Conservation (phyloP, 768 basidiomycete species). For the Mycena leptocephala region DNA sequence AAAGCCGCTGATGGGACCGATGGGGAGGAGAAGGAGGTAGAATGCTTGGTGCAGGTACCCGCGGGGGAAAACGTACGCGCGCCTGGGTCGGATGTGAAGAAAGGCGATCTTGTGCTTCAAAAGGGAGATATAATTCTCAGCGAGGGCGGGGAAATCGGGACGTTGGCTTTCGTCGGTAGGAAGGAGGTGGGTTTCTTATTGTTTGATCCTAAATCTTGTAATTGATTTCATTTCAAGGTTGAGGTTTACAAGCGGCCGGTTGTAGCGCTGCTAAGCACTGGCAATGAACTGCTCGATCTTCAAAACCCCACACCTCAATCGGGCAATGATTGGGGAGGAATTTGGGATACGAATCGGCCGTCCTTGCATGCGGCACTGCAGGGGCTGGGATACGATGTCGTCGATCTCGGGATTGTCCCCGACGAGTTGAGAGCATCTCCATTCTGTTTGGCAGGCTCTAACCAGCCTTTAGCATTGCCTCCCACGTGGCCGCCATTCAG, state of each 20-base stretch:
- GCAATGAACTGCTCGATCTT: conserved; percentile 85
- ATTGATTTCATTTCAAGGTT: conserved; percentile 63
- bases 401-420: conserved; percentile 86
- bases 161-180: conserved; percentile 84
- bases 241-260: conserved; percentile 80
- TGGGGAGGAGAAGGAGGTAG: conserved; percentile 81
- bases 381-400: conserved; percentile 81
- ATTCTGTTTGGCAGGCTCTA: too few relatives aligned
- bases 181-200: conserved; percentile 67
- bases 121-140: conserved; percentile 74
- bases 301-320: conserved; percentile 56
- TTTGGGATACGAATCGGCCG: conserved; percentile 92
- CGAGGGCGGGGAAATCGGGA: conserved; percentile 88
- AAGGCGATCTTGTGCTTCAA: conserved; percentile 78
- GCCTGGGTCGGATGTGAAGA: conserved; percentile 81
- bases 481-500: conserved; percentile 72
- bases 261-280: conserved; percentile 89
- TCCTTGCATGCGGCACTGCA: conserved; percentile 80
- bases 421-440: conserved; percentile 70
- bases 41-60: conserved; percentile 75
- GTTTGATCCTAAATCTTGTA: background rate
- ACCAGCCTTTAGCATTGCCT: conserved; percentile 60
- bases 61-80: conserved; percentile 80
- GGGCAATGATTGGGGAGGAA: conserved; percentile 72
- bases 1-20: conserved; percentile 55